phyloP scores from a whole-genome alignment of 257 asterid species.

The Solanum gandarillasii region DNA sequence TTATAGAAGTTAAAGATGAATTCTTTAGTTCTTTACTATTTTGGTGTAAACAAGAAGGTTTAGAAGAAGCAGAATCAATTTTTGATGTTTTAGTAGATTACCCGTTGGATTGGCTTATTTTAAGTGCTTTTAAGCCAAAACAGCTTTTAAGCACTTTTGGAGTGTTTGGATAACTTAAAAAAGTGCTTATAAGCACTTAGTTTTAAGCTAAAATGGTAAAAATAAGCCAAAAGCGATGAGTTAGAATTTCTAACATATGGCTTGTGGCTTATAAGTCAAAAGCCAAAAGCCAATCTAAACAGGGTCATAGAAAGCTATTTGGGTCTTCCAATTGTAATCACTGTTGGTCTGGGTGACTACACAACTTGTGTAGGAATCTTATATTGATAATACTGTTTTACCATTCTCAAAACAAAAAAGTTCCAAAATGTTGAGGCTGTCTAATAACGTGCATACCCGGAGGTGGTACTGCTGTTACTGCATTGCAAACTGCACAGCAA shows the following conservation, averaged over 20 bases:
- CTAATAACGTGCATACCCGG: conserved; percentile 22
- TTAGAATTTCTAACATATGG: background rate
- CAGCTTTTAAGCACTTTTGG: background rate
- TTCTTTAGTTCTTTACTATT: background rate
- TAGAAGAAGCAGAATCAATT: background rate
- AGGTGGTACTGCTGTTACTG: conserved; percentile 44
- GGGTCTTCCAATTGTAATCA: background rate
- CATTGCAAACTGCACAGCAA: conserved; percentile 51
- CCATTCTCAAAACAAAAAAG: background rate
- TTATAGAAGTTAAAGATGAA: background rate
- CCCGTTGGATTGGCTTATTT: background rate
- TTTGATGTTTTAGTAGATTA: background rate
- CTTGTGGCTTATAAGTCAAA: too few species aligned
- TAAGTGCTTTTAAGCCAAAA: background rate
- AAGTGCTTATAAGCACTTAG: background rate
- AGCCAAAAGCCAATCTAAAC: too few species aligned
- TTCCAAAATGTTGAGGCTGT: background rate
- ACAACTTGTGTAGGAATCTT: background rate
- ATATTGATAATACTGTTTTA: background rate
- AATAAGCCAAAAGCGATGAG: too few species aligned
- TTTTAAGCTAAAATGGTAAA: background rate
- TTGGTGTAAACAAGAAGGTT: background rate
- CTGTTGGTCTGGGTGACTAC: background rate
- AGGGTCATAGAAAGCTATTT: background rate
- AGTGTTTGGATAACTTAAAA: background rate